A percentile compares a stretch with the other conserved stretches of the same genome.
These are phyloP conservation scores for Camellia lanceoleosa DNA, from an alignment of 148 eudicot species.

Conservation along the genomic window DNA sequence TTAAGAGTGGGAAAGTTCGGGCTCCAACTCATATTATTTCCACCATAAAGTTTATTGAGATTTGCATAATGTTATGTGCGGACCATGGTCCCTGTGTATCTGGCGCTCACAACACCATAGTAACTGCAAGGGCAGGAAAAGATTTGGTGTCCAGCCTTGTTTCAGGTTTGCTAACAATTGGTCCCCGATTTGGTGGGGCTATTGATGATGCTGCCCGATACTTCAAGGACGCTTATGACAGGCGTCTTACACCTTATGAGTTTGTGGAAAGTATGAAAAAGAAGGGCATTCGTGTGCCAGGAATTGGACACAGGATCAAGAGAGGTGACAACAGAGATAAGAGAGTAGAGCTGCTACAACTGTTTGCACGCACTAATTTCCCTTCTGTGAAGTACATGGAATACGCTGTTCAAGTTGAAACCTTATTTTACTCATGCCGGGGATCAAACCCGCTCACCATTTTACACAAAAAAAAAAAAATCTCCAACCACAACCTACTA, in stretches of 20 bases:
- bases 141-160: slow-evolving; percentile 97
- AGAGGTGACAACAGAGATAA: slow-evolving; percentile 96
- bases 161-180: slow-evolving; percentile 91
- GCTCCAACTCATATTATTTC: slow-evolving; percentile 92
- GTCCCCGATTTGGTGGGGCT: slow-evolving; percentile 98
- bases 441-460: no score
- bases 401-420: no score
- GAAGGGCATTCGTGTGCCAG: slow-evolving; percentile 98
- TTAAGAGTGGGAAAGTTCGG: slow-evolving; percentile 35
- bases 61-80: slow-evolving; percentile 93
- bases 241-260: slow-evolving; percentile 81
- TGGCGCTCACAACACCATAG: slow-evolving; percentile 97
- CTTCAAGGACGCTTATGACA: slow-evolving; percentile 94
- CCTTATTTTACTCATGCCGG: no score
- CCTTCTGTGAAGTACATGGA: slow-evolving; percentile 60
- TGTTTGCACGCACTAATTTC: slow-evolving; percentile 75
- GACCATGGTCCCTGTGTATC: slow-evolving; percentile 99
- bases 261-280: slow-evolving; percentile 97
- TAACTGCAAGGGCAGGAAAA: slow-evolving; percentile 98
- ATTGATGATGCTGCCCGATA: slow-evolving; percentile 98
- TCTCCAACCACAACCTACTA: no score
- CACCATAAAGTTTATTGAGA: slow-evolving; percentile 95
- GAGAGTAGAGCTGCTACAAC: slow-evolving; percentile 90
- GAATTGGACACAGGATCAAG: slow-evolving; percentile 99
- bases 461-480: no score